Conservation (phyloP, 2,329 filamentous ascomycete genomes). For the Tolypocladium cylindrosporum region DNA sequence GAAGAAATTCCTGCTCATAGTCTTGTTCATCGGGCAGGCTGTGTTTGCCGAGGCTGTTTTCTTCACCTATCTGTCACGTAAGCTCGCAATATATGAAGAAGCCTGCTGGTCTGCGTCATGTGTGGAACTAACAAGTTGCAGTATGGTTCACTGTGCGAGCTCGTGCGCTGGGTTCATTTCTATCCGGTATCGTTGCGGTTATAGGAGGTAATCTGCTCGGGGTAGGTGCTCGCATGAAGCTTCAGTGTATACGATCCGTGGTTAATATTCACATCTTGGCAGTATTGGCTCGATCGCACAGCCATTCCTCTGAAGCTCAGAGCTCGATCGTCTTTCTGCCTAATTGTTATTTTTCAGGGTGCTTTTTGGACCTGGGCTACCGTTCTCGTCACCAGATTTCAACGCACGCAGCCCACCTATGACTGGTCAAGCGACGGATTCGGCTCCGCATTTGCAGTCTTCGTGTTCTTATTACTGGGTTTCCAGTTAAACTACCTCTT, state of each 20-base stretch:
- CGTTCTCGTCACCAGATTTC: constrained; percentile 52
- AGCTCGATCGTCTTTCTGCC: constrained; percentile 42
- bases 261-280: neutral
- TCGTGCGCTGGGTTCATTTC: constrained; percentile 59
- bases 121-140: neutral
- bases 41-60: constrained; percentile 65
- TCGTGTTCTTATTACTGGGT: constrained; percentile 54
- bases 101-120: too few relatives aligned
- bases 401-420: constrained; percentile 44
- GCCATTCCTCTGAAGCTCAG: constrained; percentile 42
- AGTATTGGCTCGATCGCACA: constrained; percentile 50
- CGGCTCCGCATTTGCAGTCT: constrained; percentile 55
- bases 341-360: constrained; percentile 48
- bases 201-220: constrained; percentile 57
- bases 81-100: neutral
- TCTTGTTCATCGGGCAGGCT: constrained; percentile 60
- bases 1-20: constrained; percentile 51
- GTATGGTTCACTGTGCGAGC: constrained; percentile 63
- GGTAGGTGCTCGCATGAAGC: constrained; percentile 18
- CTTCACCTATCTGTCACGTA: constrained; percentile 50
- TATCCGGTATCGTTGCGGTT: constrained; percentile 58
- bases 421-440: constrained; percentile 59
- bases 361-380: constrained; percentile 67
- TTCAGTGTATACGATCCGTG: too few relatives aligned
- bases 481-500: constrained; percentile 70